Percentiles rank a stretch among this genome's conserved stretches.
These are phyloP conservation scores for Kalmanozyma brasiliensis DNA, from an alignment of 1,284 basidiomycete species.

Conservation along the genomic window DNA sequence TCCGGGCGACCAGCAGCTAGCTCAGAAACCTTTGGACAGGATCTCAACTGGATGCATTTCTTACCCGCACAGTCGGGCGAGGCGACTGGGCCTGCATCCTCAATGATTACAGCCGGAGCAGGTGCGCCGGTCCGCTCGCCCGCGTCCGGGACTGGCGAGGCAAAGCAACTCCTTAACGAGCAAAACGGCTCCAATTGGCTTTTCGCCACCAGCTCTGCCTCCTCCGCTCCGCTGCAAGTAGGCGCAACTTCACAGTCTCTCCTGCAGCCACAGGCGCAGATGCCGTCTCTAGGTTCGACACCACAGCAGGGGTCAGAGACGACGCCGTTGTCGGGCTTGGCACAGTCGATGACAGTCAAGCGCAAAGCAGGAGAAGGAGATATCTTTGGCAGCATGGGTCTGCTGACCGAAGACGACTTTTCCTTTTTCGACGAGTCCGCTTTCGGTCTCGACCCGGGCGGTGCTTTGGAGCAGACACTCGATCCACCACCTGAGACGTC, in stretches of 20 bases:
- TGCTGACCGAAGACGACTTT: constrained; percentile 64
- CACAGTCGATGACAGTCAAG: constrained; percentile 15
- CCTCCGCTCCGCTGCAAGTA: constrained; percentile 1
- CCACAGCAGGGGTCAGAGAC: constrained; percentile 9
- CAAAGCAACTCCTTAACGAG: constrained; percentile 1
- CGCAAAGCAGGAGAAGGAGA: constrained; percentile 40
- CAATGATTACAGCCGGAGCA: background rate
- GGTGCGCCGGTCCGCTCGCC: background rate
- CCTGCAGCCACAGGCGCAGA: constrained; percentile 14
- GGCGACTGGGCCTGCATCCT: constrained; percentile 4
- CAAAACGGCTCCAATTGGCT: constrained; percentile 9
- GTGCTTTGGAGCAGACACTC: constrained; percentile 2
- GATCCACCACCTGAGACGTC: constrained; percentile 1
- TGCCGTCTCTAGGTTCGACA: constrained; percentile 17
- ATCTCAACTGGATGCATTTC: constrained; percentile 37
- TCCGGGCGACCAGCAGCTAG: background rate
- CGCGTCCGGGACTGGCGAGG: background rate
- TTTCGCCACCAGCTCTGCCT: constrained; percentile 1
- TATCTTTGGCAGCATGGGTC: constrained; percentile 42
- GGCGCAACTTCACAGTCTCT: constrained; percentile 7
- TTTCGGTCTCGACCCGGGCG: constrained; percentile 27
- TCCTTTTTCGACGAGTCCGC: constrained; percentile 61
- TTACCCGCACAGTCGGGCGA: constrained; percentile 13
- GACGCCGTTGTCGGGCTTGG: constrained; percentile 12
- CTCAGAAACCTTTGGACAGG: constrained; percentile 18